A percentile compares a stretch with the other conserved stretches of the same genome.
These are phyloP conservation scores for Sugiyamaella sp. DNA, from an alignment of 1,139 yeast genomes.

Conservation along the genomic window DNA sequence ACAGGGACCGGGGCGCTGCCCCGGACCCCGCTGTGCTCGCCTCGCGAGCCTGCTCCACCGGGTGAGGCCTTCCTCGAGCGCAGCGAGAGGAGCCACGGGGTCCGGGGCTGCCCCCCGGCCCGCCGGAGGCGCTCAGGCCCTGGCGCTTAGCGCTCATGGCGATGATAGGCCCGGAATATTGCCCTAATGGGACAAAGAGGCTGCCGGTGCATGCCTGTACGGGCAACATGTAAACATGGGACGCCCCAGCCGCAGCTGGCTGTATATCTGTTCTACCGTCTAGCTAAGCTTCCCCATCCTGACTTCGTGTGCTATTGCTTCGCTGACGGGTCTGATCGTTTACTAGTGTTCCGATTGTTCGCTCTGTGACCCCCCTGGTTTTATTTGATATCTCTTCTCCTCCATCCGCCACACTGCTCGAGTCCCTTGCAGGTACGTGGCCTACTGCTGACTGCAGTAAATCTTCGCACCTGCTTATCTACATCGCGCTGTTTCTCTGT, in stretches of 20 bases:
- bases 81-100: neutral
- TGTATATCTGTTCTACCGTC: neutral
- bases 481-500: neutral
- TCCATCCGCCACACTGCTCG: too few species aligned
- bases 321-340: too few species aligned
- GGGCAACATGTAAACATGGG: constrained; percentile 6
- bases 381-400: neutral
- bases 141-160: neutral
- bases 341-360: too few species aligned
- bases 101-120: neutral
- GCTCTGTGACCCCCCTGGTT: too few species aligned
- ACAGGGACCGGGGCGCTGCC: neutral
- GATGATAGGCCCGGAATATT: neutral
- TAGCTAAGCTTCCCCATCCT: too few species aligned
- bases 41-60: neutral
- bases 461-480: neutral
- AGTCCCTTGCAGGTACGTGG: neutral
- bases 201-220: neutral
- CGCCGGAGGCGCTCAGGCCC: neutral
- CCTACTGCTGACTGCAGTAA: neutral
- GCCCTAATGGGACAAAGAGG: neutral
- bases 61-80: neutral
- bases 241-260: neutral
- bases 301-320: too few species aligned
- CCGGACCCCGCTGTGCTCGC: neutral